These are phyloP conservation scores for Citrullus mucosospermus DNA, from an alignment of 306 rosid genomes.

Conservation along the genomic window DNA sequence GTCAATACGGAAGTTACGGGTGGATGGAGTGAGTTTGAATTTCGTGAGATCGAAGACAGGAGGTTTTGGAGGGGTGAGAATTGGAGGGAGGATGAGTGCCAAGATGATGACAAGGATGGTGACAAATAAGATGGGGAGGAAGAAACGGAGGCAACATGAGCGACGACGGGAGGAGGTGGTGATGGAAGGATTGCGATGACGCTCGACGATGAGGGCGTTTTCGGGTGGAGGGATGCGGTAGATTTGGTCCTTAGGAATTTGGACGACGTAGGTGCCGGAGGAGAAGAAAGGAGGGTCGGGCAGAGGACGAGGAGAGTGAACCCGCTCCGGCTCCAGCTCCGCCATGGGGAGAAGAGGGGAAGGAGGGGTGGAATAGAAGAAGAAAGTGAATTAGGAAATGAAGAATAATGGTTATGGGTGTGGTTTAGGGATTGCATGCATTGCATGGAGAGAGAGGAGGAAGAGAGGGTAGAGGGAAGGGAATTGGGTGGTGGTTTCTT, in stretches of 20 bases:
- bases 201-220: conserved; percentile 30
- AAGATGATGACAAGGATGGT: conserved; percentile 2
- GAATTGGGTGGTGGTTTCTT: background rate
- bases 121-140: background rate
- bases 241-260: conserved; percentile 59
- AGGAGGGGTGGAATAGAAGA: conserved; percentile 32
- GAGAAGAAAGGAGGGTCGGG: background rate
- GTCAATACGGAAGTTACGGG: conserved; percentile 9
- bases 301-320: background rate
- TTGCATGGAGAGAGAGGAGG: background rate
- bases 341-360: conserved; percentile 28
- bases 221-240: conserved; percentile 43
- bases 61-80: conserved; percentile 12
- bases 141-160: background rate
- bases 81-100: conserved; percentile 5
- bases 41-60: conserved; percentile 23
- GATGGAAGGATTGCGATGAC: background rate
- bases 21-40: background rate
- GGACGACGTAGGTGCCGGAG: conserved; percentile 38
- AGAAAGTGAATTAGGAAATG: background rate
- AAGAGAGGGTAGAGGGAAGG: background rate
- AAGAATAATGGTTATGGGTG: background rate
- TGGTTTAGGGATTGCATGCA: background rate
- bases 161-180: background rate
- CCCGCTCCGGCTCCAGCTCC: conserved; percentile 76